Conservation (phyloP, 495 filamentous ascomycete genomes). For the Cenococcum geophilum region DNA sequence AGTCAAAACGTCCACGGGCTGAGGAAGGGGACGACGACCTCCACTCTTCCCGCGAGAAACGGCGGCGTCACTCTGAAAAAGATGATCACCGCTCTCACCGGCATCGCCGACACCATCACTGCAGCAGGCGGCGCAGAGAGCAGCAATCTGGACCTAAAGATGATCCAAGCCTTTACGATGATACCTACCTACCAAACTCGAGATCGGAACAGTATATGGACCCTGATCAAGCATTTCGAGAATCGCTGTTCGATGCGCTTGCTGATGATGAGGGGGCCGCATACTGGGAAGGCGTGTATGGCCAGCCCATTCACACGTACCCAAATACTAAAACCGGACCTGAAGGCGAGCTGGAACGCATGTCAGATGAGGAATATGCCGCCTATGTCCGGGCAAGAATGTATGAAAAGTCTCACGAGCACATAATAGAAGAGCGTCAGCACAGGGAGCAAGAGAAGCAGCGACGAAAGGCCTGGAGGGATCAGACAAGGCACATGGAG, state of each 20-base stretch:
- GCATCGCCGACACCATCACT: background rate
- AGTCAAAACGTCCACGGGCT: background rate
- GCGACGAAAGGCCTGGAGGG: constrained; percentile 35
- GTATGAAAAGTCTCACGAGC: constrained; percentile 81
- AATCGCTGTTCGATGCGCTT: constrained; percentile 98
- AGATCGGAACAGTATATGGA: constrained; percentile 35
- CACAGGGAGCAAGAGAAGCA: constrained; percentile 47
- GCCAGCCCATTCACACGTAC: constrained; percentile 78
- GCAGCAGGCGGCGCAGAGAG: background rate
- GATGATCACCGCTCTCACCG: background rate
- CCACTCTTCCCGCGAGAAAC: background rate
- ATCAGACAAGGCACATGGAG: constrained; percentile 39
- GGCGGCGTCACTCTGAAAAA: background rate
- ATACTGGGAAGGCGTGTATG: constrained; percentile 93
- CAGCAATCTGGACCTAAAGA: background rate
- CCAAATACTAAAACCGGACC: constrained; percentile 41
- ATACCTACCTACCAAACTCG: background rate
- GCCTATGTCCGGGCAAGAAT: constrained; percentile 75
- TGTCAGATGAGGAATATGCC: constrained; percentile 89
- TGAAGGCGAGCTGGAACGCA: constrained; percentile 65
- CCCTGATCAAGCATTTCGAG: constrained; percentile 72
- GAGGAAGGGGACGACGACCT: background rate
- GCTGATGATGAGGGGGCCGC: constrained; percentile 94
- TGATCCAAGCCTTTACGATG: background rate
- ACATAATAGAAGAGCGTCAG: constrained; percentile 59